Conservation (phyloP, 2,329 filamentous ascomycete genomes). For the Arthrobotrys iridis region DNA sequence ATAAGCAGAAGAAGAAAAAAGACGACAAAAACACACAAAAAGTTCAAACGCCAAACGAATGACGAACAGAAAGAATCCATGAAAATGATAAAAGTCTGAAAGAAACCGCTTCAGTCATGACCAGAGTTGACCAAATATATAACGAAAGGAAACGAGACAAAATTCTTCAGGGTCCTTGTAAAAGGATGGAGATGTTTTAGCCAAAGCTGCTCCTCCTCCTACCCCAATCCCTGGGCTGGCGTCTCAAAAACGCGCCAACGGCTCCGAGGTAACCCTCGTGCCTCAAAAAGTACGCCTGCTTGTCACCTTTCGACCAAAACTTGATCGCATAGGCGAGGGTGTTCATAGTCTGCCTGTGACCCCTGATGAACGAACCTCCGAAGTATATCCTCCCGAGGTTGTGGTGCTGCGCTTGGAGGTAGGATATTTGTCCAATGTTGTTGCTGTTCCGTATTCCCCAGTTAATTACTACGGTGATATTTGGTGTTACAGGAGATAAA, state of each 20-base stretch:
- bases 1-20: not conserved
- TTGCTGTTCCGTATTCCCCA: constrained; percentile 74
- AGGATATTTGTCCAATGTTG: constrained; percentile 98
- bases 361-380: constrained; percentile 94
- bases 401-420: constrained; percentile 96
- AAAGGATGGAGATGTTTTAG: not conserved
- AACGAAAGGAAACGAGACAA: not conserved
- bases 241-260: constrained; percentile 83
- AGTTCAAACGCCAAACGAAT: constrained; percentile 8
- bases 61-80: constrained; percentile 8
- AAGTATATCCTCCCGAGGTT: constrained; percentile 94
- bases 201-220: constrained; percentile 49
- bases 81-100: not conserved
- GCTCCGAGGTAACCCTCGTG: constrained; percentile 96
- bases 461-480: constrained; percentile 10
- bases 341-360: constrained; percentile 97
- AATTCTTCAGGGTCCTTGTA: too few species aligned
- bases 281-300: constrained; percentile 93
- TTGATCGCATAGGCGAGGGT: constrained; percentile 95
- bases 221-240: constrained; percentile 43
- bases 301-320: constrained; percentile 94
- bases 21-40: not conserved
- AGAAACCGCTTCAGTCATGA: constrained; percentile 2
- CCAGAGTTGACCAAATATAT: not conserved
- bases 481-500: constrained; percentile 23